Base-by-base conservation (phyloP, 1,139 yeast species). In the Candida sp. region DNA sequence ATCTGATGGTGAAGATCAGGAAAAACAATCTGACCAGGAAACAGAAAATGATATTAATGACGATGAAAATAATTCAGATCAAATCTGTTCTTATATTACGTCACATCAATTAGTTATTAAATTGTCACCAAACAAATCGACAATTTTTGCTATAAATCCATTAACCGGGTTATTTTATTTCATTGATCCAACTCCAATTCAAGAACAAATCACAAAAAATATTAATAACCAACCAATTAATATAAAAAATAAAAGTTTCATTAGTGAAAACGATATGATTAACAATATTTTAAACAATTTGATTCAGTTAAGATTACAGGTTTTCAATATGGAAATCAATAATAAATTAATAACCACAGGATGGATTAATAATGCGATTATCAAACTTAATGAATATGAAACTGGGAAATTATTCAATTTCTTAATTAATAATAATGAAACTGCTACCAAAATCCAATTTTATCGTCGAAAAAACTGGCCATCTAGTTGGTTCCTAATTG, bases 381-480 rank as follows among this genome's bases (percentile, higher is more conserved):
- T 83, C 30, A 72, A 66, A 45, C 55, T 84, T 35, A 65, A 66
- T 42, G 77, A 72, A 19, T 56, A 49, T 36, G 77, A 73, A 50
- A 56, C 60, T 8, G 44, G 44, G 11, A 68, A 68, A 42, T 52
- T 72, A 30, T 49, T 53, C 42, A 45, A 51, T 36, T 45, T 48
- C 38, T 34, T 48, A 6, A 30, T 39, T 4, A 47, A 48, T 33
- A 39, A 40, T 22, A 43, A 46, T 29, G 43, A 40, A 21, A 15
- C 46, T n/a, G 45, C 37, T n/a, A 32, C 35, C 9, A 68, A 62
- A 43, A 54, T 80, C 22, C 80, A 73, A 49, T 74, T 81, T 44
- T 84, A 79, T 56, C 71, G 87, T 21, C 68, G 86, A 42, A 77
- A 77, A 43, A 82, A 77, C 47, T 85, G 91, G 91, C 89, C 90